Conservation (phyloP, 495 filamentous ascomycete genomes). For the Aspergillus carlsbadensis region DNA sequence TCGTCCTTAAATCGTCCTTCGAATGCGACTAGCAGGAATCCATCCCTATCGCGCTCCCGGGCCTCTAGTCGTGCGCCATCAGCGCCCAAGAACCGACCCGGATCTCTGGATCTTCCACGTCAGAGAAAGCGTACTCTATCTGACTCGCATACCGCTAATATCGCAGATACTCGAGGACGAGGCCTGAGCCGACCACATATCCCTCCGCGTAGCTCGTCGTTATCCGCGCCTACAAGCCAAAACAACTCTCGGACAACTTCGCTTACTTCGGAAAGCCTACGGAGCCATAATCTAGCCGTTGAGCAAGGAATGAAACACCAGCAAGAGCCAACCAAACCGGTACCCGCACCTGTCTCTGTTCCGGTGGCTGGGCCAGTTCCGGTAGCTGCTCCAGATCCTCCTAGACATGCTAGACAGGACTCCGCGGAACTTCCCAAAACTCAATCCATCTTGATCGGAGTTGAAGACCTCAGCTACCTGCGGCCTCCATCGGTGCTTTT, state of each 20-base stretch:
- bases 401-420: slow-evolving; percentile 4
- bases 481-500: slow-evolving; percentile 47
- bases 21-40: slow-evolving; percentile 33
- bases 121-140: slow-evolving; percentile 40
- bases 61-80: slow-evolving; percentile 36
- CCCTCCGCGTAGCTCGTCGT: slow-evolving; percentile 60
- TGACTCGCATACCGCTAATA: slow-evolving; percentile 32
- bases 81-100: slow-evolving; percentile 29
- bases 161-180: slow-evolving; percentile 27
- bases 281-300: slow-evolving; percentile 53
- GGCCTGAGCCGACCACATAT: slow-evolving; percentile 51
- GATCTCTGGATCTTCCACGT: slow-evolving; percentile 33
- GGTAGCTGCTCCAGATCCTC: not conserved
- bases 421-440: slow-evolving; percentile 22
- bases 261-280: slow-evolving; percentile 64
- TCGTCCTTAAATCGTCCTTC: slow-evolving; percentile 59
- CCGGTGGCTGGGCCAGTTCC: slow-evolving; percentile 15
- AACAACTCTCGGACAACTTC: slow-evolving; percentile 65
- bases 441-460: slow-evolving; percentile 29
- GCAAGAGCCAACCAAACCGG: slow-evolving; percentile 20
- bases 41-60: slow-evolving; percentile 35
- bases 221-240: slow-evolving; percentile 69
- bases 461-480: slow-evolving; percentile 37
- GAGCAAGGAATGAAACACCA: slow-evolving; percentile 31
- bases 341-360: slow-evolving; percentile 16